Evolutionary conservation across 1,139 yeast species (phyloP), one percentile per base, ranked within the genome.

Genomic region (Pichia terricola): DNA sequence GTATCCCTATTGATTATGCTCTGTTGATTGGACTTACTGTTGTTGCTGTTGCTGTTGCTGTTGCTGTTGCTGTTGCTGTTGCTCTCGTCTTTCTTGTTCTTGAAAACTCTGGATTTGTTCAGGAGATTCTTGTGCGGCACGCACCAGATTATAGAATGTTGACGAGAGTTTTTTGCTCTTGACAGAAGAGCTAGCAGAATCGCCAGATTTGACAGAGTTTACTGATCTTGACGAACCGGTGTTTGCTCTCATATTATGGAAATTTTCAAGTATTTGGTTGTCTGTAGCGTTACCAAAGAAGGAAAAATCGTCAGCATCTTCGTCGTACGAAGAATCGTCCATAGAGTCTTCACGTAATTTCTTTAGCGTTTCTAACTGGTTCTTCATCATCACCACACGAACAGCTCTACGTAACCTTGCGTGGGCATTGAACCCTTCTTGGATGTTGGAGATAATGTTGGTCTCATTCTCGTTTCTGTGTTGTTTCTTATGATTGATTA

Each of bases 341-440:
- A 7, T n/a, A 7, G 7, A 7, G 25, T n/a, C 46, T 38, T 51
- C 55, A 46, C 61, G 56, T 44, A 59, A 41, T 42, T 53, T 49
- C 40, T 60, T 54, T 41, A 60, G 49, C 40, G 53, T 55, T 40
- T 51, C 51, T 37, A 60, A 48, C 38, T 54, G 57, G 44, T 60
- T 60, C 43, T 55, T 54, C 48, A 60, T 60, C 11, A 59, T 55
- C 37, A 60, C 57, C 40, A 55, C 41, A 41, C 61, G 51, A 53
- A 87, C 82, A 34, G 94, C 97, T 57, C 84, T 87, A 59, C 80
- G 77, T 67, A 91, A 81, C 63, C 84, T 88, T 60, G 77, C 74
- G 59, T 84, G 85, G 36, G 95, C 95, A 61, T 84, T 80, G 71
- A 88, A 85, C 43, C 85, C 85, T 57, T 79, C 77, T 65, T 72